Conservation (phyloP, 805 yeast genomes). For the Yamadazyma ubonensis region DNA sequence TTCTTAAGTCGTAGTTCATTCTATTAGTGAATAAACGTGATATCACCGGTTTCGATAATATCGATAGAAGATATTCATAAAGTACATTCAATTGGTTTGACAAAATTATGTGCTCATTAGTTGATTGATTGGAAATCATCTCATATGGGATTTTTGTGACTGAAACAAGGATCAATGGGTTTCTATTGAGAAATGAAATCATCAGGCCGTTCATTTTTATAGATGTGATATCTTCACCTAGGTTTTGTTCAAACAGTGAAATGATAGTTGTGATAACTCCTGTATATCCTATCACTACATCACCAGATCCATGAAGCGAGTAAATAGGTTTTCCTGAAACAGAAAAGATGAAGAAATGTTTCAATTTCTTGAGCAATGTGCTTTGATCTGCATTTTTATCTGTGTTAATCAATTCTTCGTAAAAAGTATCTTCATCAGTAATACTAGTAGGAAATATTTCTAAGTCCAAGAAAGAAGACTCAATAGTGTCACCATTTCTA, state of each 20-base stretch:
- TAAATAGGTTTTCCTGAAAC: conserved; percentile 88
- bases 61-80: conserved; percentile 76
- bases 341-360: conserved; percentile 77
- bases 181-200: conserved; percentile 59
- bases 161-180: conserved; percentile 75
- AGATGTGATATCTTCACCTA: conserved; percentile 41
- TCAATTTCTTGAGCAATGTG: conserved; percentile 37
- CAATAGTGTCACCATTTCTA: not conserved
- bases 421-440: conserved; percentile 15
- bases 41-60: conserved; percentile 78
- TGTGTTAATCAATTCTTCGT: conserved; percentile 17
- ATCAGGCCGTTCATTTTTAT: conserved; percentile 48
- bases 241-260: conserved; percentile 57
- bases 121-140: conserved; percentile 16
- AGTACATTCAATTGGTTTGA: conserved; percentile 63
- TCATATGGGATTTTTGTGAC: conserved; percentile 55
- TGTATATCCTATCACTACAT: conserved; percentile 63
- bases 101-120: conserved; percentile 19
- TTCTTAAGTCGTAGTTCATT: conserved; percentile 79
- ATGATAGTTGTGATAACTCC: conserved; percentile 81
- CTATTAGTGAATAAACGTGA: conserved; percentile 64
- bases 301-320: conserved; percentile 72
- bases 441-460: conserved; percentile 14
- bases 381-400: conserved; percentile 15
- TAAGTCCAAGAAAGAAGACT: conserved; percentile 15